Conservation (phyloP, 2,329 filamentous ascomycete genomes). For the Westerdykella aurantiaca region DNA sequence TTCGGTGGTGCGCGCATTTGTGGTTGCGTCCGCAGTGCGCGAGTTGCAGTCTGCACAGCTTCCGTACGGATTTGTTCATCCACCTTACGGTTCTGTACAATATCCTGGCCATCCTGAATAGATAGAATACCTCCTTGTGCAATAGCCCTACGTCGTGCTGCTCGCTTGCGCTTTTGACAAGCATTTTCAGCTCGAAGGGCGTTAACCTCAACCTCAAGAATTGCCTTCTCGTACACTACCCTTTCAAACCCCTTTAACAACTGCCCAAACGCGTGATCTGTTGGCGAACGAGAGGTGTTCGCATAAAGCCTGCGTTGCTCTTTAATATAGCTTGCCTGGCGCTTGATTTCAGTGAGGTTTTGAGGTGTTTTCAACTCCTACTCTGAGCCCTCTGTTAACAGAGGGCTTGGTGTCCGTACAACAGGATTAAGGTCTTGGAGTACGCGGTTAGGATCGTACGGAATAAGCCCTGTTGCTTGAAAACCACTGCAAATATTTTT, state of each 20-base stretch:
- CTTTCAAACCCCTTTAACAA: too few species aligned
- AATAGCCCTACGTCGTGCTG: not conserved
- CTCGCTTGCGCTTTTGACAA: not conserved
- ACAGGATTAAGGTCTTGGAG: conserved; percentile 22
- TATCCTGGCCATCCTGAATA: not conserved
- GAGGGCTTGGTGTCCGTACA: not conserved
- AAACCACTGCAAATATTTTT: conserved; percentile 23
- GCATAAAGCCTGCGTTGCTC: too few species aligned
- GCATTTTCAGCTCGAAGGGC: not conserved
- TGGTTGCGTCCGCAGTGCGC: too few species aligned
- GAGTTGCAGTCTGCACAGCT: not conserved
- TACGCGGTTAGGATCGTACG: conserved; percentile 23
- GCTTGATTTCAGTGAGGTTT: too few species aligned
- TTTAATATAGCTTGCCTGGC: too few species aligned
- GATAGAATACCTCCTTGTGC: not conserved
- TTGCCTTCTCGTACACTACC: not conserved
- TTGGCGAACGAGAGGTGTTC: too few species aligned
- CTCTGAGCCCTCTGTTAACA: not conserved
- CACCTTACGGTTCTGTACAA: not conserved
- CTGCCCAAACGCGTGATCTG: too few species aligned
- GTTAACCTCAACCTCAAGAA: not conserved
- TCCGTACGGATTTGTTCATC: not conserved
- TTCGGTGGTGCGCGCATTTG: too few species aligned
- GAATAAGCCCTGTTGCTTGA: conserved; percentile 24
- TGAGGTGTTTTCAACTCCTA: too few species aligned